Conservation (phyloP, 768 basidiomycete species). For the Boletellus emodensis region DNA sequence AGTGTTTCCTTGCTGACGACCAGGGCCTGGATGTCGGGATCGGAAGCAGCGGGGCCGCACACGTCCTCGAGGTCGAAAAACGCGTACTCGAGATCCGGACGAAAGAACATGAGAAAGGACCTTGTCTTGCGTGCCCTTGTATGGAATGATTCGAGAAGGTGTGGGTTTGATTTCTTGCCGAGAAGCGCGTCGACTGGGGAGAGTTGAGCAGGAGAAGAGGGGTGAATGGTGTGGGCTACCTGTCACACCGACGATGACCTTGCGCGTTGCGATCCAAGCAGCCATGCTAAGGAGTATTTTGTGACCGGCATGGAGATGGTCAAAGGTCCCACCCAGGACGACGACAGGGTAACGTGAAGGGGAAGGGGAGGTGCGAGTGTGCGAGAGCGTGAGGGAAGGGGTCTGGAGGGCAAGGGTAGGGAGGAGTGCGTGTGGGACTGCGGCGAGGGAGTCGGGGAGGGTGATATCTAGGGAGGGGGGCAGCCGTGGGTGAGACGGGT, state of each 20-base stretch:
- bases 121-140: constrained; percentile 55
- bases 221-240: constrained; percentile 40
- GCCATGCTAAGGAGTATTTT: constrained; percentile 95
- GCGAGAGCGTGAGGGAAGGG: neutral
- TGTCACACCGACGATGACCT: constrained; percentile 88
- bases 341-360: constrained; percentile 54
- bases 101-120: constrained; percentile 69
- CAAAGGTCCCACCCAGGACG: constrained; percentile 95
- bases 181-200: constrained; percentile 65
- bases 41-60: constrained; percentile 86
- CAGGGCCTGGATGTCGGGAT: constrained; percentile 84
- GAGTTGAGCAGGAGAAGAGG: constrained; percentile 9
- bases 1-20: constrained; percentile 90
- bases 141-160: constrained; percentile 60
- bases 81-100: constrained; percentile 59
- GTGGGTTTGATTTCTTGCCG: constrained; percentile 62
- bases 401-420: constrained; percentile 6
- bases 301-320: constrained; percentile 96
- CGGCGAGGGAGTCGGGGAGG: constrained; percentile 41
- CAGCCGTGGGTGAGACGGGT: constrained; percentile 1
- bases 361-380: neutral
- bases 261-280: constrained; percentile 71
- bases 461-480: constrained; percentile 23
- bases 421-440: constrained; percentile 30
- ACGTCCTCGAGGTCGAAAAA: constrained; percentile 79